A percentile compares a stretch with the other conserved stretches of the same genome.
Conservation (phyloP, 345 rosid genomes). For the Ricinus communis region DNA sequence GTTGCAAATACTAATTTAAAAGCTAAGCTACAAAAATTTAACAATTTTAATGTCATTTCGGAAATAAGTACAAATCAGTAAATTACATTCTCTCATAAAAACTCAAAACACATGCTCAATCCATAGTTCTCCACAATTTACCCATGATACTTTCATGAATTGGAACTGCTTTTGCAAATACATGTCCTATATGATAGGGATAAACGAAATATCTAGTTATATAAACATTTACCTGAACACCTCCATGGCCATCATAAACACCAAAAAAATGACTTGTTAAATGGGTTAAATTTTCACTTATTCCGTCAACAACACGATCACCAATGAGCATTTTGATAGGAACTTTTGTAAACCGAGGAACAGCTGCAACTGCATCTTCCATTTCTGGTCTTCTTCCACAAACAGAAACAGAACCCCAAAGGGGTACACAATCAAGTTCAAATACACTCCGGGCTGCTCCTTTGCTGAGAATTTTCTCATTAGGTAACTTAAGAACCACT, state of each 20-base stretch:
- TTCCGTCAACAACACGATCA: slow-evolving; percentile 15
- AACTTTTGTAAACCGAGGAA: slow-evolving; percentile 27
- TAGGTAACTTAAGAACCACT: slow-evolving; percentile 62
- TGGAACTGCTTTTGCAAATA: slow-evolving; percentile 1
- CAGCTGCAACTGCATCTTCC: slow-evolving; percentile 30
- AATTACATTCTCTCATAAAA: background rate
- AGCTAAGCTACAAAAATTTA: background rate
- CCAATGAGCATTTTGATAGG: slow-evolving; percentile 30
- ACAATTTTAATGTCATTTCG: background rate
- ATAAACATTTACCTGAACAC: slow-evolving; percentile 26
- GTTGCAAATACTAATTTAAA: background rate
- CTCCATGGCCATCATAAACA: slow-evolving; percentile 39
- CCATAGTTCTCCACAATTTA: background rate
- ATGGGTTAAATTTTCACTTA: slow-evolving; percentile 22
- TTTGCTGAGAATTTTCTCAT: slow-evolving; percentile 40
- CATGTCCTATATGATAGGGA: background rate
- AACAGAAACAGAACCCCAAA: slow-evolving; percentile 30
- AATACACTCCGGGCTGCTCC: slow-evolving; percentile 24
- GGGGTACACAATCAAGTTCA: slow-evolving; percentile 25
- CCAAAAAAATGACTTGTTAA: slow-evolving; percentile 31
- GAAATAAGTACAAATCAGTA: background rate
- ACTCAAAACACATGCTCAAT: background rate
- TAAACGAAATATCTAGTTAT: background rate
- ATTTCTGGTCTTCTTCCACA: slow-evolving; percentile 32
- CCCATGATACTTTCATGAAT: background rate